phyloP scores from a whole-genome alignment of 495 filamentous ascomycete species.

The Daldinia caldariorum region DNA sequence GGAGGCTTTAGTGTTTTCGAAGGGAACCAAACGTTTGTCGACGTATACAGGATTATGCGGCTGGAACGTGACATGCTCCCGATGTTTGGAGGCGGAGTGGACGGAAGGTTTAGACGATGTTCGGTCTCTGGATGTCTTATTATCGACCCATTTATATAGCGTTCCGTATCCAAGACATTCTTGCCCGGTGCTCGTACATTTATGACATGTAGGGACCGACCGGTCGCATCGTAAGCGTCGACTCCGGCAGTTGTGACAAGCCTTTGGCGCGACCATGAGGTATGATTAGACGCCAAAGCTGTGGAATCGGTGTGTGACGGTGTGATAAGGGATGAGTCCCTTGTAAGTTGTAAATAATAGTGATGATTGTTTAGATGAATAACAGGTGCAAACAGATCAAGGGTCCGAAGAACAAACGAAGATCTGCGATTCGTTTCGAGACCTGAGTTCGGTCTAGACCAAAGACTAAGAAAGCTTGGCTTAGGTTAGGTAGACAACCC shows the following conservation, averaged over 20 bases:
- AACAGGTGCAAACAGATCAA: neutral
- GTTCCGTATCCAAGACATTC: constrained; percentile 58
- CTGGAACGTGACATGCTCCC: constrained; percentile 6
- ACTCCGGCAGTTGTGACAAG: constrained; percentile 63
- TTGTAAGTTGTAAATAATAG: neutral
- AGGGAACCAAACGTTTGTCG: neutral
- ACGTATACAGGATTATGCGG: neutral
- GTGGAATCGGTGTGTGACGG: neutral
- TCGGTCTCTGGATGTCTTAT: constrained; percentile 39
- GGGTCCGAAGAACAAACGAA: neutral
- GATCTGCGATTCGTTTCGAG: constrained; percentile 9
- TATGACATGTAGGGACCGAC: constrained; percentile 59
- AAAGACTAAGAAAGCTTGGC: constrained; percentile 26
- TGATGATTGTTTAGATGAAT: neutral
- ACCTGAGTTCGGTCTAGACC: neutral
- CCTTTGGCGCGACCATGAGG: constrained; percentile 41
- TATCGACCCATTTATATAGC: constrained; percentile 55
- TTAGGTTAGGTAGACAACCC: neutral
- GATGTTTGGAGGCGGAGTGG: neutral
- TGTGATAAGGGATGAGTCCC: constrained; percentile 7
- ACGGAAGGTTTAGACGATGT: constrained; percentile 6
- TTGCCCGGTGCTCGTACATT: constrained; percentile 59
- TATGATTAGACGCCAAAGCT: constrained; percentile 8
- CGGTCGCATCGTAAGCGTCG: constrained; percentile 65
- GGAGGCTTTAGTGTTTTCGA: constrained; percentile 20